Evolutionary conservation across 2,329 filamentous ascomycete genomes (phyloP).

Genomic region (Nigrospora osmanthi): DNA sequence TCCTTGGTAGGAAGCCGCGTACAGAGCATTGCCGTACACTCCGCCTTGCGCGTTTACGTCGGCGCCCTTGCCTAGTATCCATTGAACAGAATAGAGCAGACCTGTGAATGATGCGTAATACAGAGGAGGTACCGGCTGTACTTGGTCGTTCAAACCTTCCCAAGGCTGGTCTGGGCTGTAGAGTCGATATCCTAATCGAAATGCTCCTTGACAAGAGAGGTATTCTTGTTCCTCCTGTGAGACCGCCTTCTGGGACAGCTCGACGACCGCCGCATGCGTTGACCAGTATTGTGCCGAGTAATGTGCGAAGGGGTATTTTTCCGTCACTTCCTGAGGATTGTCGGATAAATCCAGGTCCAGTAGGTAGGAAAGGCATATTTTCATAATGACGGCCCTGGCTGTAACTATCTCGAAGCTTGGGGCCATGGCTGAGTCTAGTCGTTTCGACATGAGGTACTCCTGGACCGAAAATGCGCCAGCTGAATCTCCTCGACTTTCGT

Average conservation of each 20-base stretch:
- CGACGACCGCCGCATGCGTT: conserved; percentile 5
- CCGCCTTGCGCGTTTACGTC: conserved; percentile 1
- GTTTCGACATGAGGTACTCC: conserved; percentile 17
- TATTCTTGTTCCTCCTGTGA: conserved; percentile 8
- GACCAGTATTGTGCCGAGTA: conserved; percentile 15
- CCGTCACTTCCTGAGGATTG: background rate
- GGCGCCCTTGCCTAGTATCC: background rate
- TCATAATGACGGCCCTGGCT: conserved; percentile 9
- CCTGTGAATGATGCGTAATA: background rate
- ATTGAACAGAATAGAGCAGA: background rate
- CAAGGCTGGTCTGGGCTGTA: background rate
- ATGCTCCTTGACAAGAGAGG: conserved; percentile 11
- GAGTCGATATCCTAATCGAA: conserved; percentile 6
- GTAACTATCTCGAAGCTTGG: conserved; percentile 2
- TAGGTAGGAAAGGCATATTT: conserved; percentile 16
- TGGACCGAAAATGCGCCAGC: conserved; percentile 22
- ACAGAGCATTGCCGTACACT: background rate
- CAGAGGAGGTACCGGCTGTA: background rate
- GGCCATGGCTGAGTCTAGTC: conserved; percentile 5
- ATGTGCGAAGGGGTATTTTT: conserved; percentile 8
- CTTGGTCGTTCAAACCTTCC: background rate
- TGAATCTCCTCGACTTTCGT: conserved; percentile 6
- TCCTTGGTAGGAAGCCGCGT: background rate
- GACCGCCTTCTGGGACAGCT: conserved; percentile 3
- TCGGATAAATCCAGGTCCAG: conserved; percentile 6